Conservation (phyloP, 2,329 filamentous ascomycete species). For the Colletotrichum plurivorum region DNA sequence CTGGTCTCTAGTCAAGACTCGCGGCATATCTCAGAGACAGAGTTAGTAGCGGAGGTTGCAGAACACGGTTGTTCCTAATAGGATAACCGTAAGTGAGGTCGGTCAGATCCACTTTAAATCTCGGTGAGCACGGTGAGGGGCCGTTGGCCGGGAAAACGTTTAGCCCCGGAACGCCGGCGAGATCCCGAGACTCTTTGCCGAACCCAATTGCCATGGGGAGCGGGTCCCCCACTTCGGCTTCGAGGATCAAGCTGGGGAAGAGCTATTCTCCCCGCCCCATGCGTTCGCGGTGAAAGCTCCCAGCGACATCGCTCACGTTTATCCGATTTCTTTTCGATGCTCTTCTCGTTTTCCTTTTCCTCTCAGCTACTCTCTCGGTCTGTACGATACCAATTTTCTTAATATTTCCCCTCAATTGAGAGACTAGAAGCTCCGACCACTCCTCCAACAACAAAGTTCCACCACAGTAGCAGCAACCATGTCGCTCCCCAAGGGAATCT, state of each 20-base stretch:
- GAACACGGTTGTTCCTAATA: neutral
- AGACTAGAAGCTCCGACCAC: conserved; percentile 3
- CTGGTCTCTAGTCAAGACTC: too few species aligned
- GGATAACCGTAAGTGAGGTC: neutral
- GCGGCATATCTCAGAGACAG: too few species aligned
- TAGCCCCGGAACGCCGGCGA: conserved; percentile 25
- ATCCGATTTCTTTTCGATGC: conserved; percentile 31
- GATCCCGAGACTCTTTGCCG: conserved; percentile 26
- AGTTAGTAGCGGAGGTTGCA: too few species aligned
- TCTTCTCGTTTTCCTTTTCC: conserved; percentile 7
- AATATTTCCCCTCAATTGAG: conserved; percentile 9
- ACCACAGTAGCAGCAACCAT: conserved; percentile 49
- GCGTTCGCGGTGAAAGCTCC: conserved; percentile 21
- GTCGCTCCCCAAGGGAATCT: conserved; percentile 75
- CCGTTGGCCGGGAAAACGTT: conserved; percentile 17
- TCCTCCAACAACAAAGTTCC: neutral
- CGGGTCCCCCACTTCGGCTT: conserved; percentile 35
- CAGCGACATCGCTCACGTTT: conserved; percentile 33
- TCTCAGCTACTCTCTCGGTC: neutral
- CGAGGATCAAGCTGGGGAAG: conserved; percentile 37
- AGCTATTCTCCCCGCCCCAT: conserved; percentile 38
- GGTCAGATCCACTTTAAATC: neutral
- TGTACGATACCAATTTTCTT: conserved; percentile 16
- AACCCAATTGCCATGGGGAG: conserved; percentile 39
- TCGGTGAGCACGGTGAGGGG: conserved; percentile 5